A percentile compares a stretch with the other conserved stretches of the same genome.
Evolutionary conservation across 345 rosid species (phyloP).

Genomic region (Gossypium stocksii): DNA sequence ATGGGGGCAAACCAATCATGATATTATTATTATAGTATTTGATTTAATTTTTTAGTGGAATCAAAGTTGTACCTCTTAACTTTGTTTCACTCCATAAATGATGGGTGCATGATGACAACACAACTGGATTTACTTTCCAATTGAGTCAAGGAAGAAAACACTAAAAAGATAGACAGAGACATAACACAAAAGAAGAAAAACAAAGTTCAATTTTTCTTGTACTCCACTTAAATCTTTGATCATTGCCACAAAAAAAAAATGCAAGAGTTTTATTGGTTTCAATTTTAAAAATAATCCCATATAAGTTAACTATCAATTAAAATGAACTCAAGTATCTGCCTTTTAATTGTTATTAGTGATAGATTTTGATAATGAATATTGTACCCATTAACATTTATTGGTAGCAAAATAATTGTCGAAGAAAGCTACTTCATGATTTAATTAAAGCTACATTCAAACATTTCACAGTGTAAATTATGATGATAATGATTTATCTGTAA

Average conservation of each 20-base stretch:
- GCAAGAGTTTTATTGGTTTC: neutral
- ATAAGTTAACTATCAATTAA: neutral
- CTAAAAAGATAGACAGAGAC: neutral
- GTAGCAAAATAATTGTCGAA: neutral
- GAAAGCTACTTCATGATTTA: neutral
- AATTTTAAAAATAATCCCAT: neutral
- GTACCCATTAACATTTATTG: neutral
- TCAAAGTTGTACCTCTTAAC: slow-evolving; percentile 9
- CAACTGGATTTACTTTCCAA: neutral
- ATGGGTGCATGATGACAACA: slow-evolving; percentile 10
- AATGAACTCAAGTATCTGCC: neutral
- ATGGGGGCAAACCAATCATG: slow-evolving; percentile 16
- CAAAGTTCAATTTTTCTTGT: neutral
- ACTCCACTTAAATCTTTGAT: neutral
- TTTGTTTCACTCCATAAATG: slow-evolving; percentile 2
- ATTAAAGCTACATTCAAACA: neutral
- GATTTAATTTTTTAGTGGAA: neutral
- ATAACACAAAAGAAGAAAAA: neutral
- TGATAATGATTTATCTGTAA: neutral
- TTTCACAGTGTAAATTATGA: neutral
- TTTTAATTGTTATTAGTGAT: neutral
- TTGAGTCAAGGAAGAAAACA: neutral
- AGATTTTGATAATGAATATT: neutral
- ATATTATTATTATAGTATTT: neutral
- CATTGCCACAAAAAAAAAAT: neutral